phyloP scores from a whole-genome alignment of 1,284 basidiomycete species.

The Trichosporon sp. region DNA sequence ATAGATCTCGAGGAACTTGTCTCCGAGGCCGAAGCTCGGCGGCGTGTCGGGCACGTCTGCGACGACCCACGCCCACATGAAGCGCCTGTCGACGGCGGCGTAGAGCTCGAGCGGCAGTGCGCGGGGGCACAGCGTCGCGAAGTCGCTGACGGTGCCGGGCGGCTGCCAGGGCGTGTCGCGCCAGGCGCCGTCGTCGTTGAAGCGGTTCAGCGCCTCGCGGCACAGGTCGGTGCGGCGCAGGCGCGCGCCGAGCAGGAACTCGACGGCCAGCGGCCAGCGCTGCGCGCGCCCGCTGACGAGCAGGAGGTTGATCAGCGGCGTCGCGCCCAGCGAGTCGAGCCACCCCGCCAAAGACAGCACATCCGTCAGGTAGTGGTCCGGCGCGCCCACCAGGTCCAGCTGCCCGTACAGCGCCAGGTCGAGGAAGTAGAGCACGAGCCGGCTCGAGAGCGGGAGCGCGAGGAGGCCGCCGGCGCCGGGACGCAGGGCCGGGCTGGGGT shows the following conservation, averaged over 20 bases:
- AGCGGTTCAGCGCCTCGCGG: neutral
- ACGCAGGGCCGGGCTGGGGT: neutral
- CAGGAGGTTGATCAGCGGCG: neutral
- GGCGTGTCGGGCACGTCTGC: neutral
- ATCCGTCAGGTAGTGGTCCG: neutral
- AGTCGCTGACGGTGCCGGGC: neutral
- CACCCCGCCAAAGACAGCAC: neutral
- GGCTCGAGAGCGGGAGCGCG: neutral
- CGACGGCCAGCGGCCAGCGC: neutral
- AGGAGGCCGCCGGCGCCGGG: neutral
- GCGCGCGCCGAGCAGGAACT: neutral
- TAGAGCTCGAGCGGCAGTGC: neutral
- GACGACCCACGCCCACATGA: neutral
- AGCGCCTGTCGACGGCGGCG: neutral
- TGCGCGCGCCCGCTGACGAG: neutral
- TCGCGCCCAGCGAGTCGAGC: neutral
- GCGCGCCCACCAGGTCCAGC: neutral
- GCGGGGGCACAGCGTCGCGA: neutral
- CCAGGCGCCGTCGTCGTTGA: neutral
- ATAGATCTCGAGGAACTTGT: neutral
- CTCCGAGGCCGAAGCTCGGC: neutral
- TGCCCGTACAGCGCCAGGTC: neutral
- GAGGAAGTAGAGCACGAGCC: neutral
- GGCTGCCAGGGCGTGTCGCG: neutral
- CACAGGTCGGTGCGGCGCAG: neutral